Conservation (phyloP, 495 filamentous ascomycete species). For the Penicillium nucicola region DNA sequence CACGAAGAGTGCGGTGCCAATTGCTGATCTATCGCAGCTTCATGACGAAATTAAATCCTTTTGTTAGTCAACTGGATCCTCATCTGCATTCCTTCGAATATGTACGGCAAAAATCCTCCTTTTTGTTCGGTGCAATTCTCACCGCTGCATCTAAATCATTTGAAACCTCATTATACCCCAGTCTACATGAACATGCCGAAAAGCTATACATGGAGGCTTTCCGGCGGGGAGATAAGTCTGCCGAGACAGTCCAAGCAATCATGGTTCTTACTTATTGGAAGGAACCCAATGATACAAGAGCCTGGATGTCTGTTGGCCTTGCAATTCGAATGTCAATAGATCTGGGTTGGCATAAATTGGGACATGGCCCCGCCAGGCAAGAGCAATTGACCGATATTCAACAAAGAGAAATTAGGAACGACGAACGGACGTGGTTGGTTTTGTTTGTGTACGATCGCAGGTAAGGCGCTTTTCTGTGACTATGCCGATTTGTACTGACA, state of each 20-base stretch:
- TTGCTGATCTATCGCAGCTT: slow-evolving; percentile 13
- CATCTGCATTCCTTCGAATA: slow-evolving; percentile 19
- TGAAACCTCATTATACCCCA: slow-evolving; percentile 15
- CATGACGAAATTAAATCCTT: slow-evolving; percentile 20
- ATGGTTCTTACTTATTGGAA: slow-evolving; percentile 26
- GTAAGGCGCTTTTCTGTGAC: background rate
- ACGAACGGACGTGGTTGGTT: slow-evolving; percentile 22
- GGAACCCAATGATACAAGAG: slow-evolving; percentile 20
- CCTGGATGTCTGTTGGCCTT: slow-evolving; percentile 21
- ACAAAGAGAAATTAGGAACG: slow-evolving; percentile 12
- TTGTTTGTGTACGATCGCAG: slow-evolving; percentile 27
- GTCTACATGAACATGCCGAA: slow-evolving; percentile 14
- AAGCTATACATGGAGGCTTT: slow-evolving; percentile 15
- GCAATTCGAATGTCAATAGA: slow-evolving; percentile 23
- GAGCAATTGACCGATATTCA: slow-evolving; percentile 4
- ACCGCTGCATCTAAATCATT: slow-evolving; percentile 20
- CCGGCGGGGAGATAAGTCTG: slow-evolving; percentile 13
- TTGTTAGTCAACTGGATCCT: slow-evolving; percentile 22
- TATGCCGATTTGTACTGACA: background rate
- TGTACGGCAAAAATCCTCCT: slow-evolving; percentile 17
- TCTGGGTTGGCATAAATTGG: slow-evolving; percentile 20
- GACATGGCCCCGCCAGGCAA: background rate
- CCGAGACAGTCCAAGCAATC: slow-evolving; percentile 16
- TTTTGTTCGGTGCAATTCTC: slow-evolving; percentile 16
- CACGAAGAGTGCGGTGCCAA: background rate